A percentile compares a stretch with the other conserved stretches of the same genome.
Conservation (phyloP, 2,329 filamentous ascomycete species). For the Trichothecium roseum region DNA sequence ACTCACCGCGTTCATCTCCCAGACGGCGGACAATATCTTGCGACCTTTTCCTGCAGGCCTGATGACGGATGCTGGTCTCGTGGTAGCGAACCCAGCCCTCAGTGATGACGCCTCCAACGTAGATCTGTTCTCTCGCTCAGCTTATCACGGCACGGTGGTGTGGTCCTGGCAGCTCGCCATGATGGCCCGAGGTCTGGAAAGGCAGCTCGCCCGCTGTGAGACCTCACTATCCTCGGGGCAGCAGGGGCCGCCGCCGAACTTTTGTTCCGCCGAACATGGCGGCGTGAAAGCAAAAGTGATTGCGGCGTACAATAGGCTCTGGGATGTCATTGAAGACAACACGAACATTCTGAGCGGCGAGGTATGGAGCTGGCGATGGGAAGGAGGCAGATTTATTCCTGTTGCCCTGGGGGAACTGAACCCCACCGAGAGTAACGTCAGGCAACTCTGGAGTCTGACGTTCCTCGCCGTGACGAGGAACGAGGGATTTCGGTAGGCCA, state of each 20-base stretch:
- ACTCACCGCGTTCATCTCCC: conserved; percentile 43
- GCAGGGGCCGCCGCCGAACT: conserved; percentile 6
- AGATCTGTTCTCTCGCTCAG: conserved; percentile 42
- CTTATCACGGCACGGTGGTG: conserved; percentile 52
- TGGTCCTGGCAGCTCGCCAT: conserved; percentile 57
- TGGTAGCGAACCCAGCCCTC: conserved; percentile 53
- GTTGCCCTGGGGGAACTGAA: conserved; percentile 38
- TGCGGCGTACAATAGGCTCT: conserved; percentile 47
- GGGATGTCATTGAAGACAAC: conserved; percentile 51
- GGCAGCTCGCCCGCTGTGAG: conserved; percentile 43
- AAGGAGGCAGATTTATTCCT: conserved; percentile 30
- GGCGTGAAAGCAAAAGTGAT: conserved; percentile 33
- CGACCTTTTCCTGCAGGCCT: conserved; percentile 49
- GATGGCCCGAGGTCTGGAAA: conserved; percentile 50
- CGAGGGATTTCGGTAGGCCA: conserved; percentile 2
- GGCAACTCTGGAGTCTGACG: conserved; percentile 48
- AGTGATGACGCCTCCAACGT: conserved; percentile 35
- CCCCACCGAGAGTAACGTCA: conserved; percentile 38
- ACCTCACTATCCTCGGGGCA: not conserved
- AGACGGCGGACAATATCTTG: conserved; percentile 46
- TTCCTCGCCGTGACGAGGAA: conserved; percentile 37
- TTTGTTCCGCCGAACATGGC: conserved; percentile 2
- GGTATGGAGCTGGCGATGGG: conserved; percentile 54
- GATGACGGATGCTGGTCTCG: conserved; percentile 41
- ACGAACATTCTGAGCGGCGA: conserved; percentile 38